Conservation (phyloP, 2,329 filamentous ascomycete genomes). For the Sporothrix pseudoabietina region DNA sequence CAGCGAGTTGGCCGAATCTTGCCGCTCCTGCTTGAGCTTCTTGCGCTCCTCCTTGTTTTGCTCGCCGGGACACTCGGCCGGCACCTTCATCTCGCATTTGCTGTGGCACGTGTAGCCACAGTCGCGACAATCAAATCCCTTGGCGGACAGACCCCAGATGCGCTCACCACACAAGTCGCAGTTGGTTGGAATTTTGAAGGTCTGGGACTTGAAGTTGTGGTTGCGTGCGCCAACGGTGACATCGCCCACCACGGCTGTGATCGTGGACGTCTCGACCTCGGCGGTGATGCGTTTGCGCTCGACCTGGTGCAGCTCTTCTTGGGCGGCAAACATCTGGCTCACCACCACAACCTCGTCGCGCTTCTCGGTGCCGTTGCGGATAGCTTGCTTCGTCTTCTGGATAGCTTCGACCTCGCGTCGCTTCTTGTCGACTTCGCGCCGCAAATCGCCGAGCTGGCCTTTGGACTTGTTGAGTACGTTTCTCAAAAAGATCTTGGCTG, state of each 20-base stretch:
- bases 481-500: constrained; percentile 84
- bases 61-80: constrained; percentile 92
- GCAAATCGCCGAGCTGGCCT: constrained; percentile 74
- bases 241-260: constrained; percentile 88
- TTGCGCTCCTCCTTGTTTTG: constrained; percentile 93
- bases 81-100: constrained; percentile 99
- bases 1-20: constrained; percentile 71
- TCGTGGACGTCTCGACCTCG: constrained; percentile 90
- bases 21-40: constrained; percentile 83
- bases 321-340: constrained; percentile 76
- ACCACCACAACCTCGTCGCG: constrained; percentile 81
- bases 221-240: constrained; percentile 89
- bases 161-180: constrained; percentile 95
- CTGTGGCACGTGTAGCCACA: constrained; percentile 98
- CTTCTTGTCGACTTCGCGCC: constrained; percentile 83
- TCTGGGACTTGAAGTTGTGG: constrained; percentile 98
- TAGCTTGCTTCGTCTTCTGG: constrained; percentile 71
- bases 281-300: constrained; percentile 83
- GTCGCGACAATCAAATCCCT: constrained; percentile 93
- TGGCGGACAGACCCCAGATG: constrained; percentile 95
- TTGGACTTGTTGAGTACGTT: constrained; percentile 94
- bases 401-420: constrained; percentile 78
- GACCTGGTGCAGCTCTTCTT: constrained; percentile 81
- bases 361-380: constrained; percentile 81
- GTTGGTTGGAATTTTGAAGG: constrained; percentile 98